Conservation (phyloP, 306 rosid species). For the Acacia confusa region DNA sequence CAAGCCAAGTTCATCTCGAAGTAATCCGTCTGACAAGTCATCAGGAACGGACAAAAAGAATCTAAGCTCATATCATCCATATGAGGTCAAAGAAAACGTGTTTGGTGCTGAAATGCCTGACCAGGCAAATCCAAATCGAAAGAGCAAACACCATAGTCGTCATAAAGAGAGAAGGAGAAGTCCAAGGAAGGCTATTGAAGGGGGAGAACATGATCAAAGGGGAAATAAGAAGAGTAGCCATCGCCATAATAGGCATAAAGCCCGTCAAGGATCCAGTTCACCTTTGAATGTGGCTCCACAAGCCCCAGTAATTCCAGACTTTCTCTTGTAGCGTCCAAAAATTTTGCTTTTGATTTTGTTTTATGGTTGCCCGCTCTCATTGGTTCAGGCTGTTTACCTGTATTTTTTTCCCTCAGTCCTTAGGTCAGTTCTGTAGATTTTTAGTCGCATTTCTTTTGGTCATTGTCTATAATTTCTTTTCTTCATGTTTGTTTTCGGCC, state of each 20-base stretch:
- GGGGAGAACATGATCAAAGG: conserved; percentile 51
- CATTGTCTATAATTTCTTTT: conserved; percentile 33
- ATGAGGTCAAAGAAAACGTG: conserved; percentile 56
- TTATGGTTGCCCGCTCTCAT: conserved; percentile 22
- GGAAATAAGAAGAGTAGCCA: conserved; percentile 66
- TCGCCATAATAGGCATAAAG: conserved; percentile 57
- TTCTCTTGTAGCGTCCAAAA: conserved; percentile 63
- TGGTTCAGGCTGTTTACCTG: conserved; percentile 42
- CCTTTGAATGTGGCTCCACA: conserved; percentile 67
- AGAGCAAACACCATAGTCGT: conserved; percentile 58
- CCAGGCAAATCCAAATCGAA: conserved; percentile 46
- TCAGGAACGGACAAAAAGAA: conserved; percentile 71
- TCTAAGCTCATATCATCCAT: conserved; percentile 36
- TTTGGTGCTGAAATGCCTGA: conserved; percentile 52
- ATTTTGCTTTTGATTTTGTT: conserved; percentile 36
- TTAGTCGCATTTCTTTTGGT: conserved; percentile 25
- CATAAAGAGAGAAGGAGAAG: conserved; percentile 57
- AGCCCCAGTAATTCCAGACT: conserved; percentile 80
- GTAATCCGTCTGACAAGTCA: conserved; percentile 44
- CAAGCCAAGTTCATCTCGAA: conserved; percentile 41
- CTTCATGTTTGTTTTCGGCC: conserved; percentile 26
- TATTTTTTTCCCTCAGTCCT: conserved; percentile 32
- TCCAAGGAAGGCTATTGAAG: conserved; percentile 52
- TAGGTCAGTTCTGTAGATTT: conserved; percentile 46
- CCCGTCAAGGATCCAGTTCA: conserved; percentile 61